These are phyloP conservation scores for Fusarium vanettenii DNA, from an alignment of 2,329 filamentous ascomycete species.

Conservation along the genomic window DNA sequence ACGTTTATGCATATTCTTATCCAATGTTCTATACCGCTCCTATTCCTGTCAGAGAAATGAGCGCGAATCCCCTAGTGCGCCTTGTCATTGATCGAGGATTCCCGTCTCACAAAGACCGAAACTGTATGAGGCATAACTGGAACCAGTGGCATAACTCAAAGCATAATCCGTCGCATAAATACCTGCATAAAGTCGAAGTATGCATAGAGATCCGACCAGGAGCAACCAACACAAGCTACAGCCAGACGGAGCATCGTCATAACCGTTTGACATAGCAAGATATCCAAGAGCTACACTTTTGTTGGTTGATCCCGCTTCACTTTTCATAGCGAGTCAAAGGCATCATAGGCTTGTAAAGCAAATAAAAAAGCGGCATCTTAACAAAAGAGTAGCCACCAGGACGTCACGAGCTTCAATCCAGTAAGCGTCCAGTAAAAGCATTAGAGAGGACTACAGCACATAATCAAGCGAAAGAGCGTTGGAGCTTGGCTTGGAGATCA, in stretches of 20 bases:
- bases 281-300: not conserved
- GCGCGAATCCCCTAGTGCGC: too few relatives aligned
- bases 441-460: not conserved
- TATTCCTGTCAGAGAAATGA: rapidly evolving
- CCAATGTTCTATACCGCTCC: not conserved
- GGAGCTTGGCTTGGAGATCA: not conserved
- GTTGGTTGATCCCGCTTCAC: not conserved
- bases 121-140: not conserved
- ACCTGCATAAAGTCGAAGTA: too few relatives aligned
- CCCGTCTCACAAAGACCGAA: not conserved
- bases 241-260: not conserved
- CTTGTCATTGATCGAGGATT: not conserved
- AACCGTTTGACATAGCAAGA: not conserved
- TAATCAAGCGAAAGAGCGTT: not conserved
- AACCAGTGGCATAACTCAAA: not conserved
- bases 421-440: not conserved
- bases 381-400: not conserved
- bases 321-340: not conserved
- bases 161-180: not conserved
- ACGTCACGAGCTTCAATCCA: not conserved
- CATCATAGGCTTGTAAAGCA: not conserved
- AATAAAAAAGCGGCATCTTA: not conserved
- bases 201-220: too few relatives aligned
- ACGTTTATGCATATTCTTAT: not conserved
- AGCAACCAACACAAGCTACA: not conserved